Evolutionary conservation across 1,139 yeast genomes (phyloP), one percentile per base, ranked within the genome.

Genomic region (Blastobotrys buckinghamii): DNA sequence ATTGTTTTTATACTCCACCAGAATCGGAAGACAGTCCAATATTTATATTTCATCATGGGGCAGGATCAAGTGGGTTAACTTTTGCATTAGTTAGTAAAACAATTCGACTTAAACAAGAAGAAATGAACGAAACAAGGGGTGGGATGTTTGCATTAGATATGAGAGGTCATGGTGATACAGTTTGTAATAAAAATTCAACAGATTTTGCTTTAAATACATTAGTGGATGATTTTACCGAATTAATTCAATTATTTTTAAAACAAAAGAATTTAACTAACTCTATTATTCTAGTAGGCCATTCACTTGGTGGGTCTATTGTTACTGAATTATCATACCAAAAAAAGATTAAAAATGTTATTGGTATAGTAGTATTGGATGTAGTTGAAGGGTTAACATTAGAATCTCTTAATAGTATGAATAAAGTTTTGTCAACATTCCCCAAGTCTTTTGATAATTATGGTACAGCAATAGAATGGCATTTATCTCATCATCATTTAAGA

Each of bases 361-460:
- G 97, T 0, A 67, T 92, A 6, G 77, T 79, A 0, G 79, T 90
- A 71, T 67, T 92, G 22, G 99, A 92, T 65, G 94, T 94, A 1
- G 97, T 92, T 2, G 98, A 92, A 62, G 97, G 90, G 53, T 84
- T 92, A 0, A 97, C 97, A 0, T 72, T 84, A 1, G 75, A 77
- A 33, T 81, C 96, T 0, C 69, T 92, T 6, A 60, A 66, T 5
- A 72, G 79, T 2, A 90, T 92, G 88, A 77, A 81, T 2, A 61
- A 65, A 20, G 85, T 86, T 54, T 71, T 92, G 7, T 63, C 68
- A 2, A 70, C 73, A 20, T 70, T 94, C 35, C 97, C 98, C 0
- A 61, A 62, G 26, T 55, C 61, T 1, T 92, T 92, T 57, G 55
- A 62, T 0, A 67, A 78, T 1, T 56, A 78, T 7, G 63, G 72